Base-by-base conservation (phyloP, 306 rosid genomes). In the Trifolium pratense region DNA sequence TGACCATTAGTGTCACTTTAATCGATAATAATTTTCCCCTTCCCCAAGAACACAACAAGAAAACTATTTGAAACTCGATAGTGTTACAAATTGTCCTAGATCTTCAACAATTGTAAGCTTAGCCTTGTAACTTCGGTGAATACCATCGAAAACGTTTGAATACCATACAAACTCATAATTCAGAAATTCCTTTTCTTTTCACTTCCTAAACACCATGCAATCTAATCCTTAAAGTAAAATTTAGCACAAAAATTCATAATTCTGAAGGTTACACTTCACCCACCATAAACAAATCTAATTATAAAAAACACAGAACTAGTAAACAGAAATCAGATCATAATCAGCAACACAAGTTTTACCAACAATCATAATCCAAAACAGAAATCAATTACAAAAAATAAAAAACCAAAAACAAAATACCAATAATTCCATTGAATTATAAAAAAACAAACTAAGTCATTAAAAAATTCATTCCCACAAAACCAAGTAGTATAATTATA, bases 321-420 rank as follows among this genome's bases (percentile, higher is more conserved):
- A 7, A 5, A 56, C 51, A 79, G 56, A 70, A 74, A 40, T 31
- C 10, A 26, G 48, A 63, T 71, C 58, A 48, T 32, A 73, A 60
- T 26, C 61, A 43, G 11, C 63, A 68, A 67, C 11, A 51, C 14
- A 53, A 74, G 23, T 60, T 39, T 43, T 15, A 68, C 55, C 42
- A 73, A 72, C 64, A 72, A 78, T 68, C 67, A 9, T 32, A 42
- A 71, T 8, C 9, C 13, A 45, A 52, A 81, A 66, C 32, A 4
- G 4, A 17, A 17, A 13, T 72, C 61, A 31, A 21, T 6, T 10
- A 45, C 16, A 20, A 17, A 65, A 42, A 39, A 40, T 0, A 3
- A 15, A 43, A 31, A 10, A 34, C 2, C 6, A 16, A 65, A 58
- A 57, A 17, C 4, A 29, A 29, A 29, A 29, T 26, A 26, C 7